phyloP scores from a whole-genome alignment of 139 green algal genomes.

The Deuterostichococcus epilithicus region DNA sequence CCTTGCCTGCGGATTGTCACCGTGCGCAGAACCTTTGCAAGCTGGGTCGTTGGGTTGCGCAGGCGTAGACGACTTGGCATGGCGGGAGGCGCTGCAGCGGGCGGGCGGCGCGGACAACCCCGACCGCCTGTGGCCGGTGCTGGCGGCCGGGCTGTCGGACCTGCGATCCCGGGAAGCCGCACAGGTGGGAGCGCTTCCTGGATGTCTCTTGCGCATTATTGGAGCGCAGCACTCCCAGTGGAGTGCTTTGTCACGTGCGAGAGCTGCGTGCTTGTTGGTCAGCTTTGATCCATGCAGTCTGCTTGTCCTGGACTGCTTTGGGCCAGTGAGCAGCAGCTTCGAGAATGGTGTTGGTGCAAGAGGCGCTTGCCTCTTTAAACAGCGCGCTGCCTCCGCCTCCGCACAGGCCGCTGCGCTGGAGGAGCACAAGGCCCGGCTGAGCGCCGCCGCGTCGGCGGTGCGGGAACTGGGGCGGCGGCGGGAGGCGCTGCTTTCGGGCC shows the following conservation, averaged over 20 bases:
- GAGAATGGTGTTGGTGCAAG: too few relatives aligned
- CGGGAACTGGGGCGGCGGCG: constrained; percentile 27
- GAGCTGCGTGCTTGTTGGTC: too few relatives aligned
- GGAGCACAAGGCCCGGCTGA: constrained; percentile 38
- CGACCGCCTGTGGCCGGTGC: constrained; percentile 68
- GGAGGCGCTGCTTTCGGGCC: constrained; percentile 16
- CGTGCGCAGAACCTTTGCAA: too few relatives aligned
- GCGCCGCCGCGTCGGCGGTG: constrained; percentile 17
- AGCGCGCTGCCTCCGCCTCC: not conserved
- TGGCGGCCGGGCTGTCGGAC: constrained; percentile 59
- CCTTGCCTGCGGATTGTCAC: too few relatives aligned
- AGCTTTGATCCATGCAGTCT: too few relatives aligned
- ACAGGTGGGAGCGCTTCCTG: constrained; percentile 29
- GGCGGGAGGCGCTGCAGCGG: constrained; percentile 60
- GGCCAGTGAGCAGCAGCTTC: too few relatives aligned
- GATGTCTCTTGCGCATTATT: too few relatives aligned
- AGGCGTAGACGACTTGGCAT: constrained; percentile 66
- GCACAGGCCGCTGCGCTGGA: constrained; percentile 37
- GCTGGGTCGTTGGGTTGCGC: not conserved
- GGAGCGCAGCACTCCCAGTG: too few relatives aligned
- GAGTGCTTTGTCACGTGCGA: too few relatives aligned
- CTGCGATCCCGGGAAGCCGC: constrained; percentile 45
- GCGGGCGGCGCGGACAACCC: constrained; percentile 54
- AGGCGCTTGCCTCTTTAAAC: not conserved
- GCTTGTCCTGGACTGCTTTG: too few relatives aligned